Conservation (phyloP, 768 basidiomycete species). For the Phanerodontia chrysosporium region DNA sequence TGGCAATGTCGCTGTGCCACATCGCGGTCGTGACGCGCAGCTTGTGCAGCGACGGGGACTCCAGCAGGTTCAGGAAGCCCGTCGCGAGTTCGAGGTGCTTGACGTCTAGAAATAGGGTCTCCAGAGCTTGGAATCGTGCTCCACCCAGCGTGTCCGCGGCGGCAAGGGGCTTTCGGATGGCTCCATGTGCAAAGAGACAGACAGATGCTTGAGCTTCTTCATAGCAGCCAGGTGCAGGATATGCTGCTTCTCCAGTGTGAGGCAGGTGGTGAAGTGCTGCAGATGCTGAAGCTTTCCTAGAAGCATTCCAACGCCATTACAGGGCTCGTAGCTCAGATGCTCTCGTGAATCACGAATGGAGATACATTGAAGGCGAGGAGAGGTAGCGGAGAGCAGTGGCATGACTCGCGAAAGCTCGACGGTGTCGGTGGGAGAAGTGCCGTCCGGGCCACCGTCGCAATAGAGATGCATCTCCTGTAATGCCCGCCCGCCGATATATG, state of each 20-base stretch:
- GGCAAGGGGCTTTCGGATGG: neutral
- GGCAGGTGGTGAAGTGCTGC: neutral
- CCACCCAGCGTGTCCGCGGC: neutral
- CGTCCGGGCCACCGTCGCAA: slow-evolving; percentile 2
- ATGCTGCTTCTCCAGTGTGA: neutral
- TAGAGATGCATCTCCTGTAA: slow-evolving; percentile 1
- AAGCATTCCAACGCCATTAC: neutral
- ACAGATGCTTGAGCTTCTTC: neutral
- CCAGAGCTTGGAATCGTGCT: neutral
- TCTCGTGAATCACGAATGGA: slow-evolving; percentile 1
- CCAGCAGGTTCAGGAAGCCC: neutral
- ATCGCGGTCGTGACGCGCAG: neutral
- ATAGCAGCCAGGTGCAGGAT: neutral
- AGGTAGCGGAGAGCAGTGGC: neutral
- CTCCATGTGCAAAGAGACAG: neutral
- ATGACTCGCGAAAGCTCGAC: neutral
- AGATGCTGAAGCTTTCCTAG: neutral
- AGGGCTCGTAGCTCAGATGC: neutral
- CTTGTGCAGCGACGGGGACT: neutral
- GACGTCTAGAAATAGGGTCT: slow-evolving; percentile 4
- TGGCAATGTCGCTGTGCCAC: neutral
- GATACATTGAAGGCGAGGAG: neutral
- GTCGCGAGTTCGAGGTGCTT: slow-evolving; percentile 5
- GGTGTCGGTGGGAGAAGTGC: neutral
- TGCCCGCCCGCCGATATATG: slow-evolving; percentile 1